These are phyloP conservation scores for Pseudocercospora macadamiae DNA, from an alignment of 2,329 filamentous ascomycete species.

Conservation along the genomic window DNA sequence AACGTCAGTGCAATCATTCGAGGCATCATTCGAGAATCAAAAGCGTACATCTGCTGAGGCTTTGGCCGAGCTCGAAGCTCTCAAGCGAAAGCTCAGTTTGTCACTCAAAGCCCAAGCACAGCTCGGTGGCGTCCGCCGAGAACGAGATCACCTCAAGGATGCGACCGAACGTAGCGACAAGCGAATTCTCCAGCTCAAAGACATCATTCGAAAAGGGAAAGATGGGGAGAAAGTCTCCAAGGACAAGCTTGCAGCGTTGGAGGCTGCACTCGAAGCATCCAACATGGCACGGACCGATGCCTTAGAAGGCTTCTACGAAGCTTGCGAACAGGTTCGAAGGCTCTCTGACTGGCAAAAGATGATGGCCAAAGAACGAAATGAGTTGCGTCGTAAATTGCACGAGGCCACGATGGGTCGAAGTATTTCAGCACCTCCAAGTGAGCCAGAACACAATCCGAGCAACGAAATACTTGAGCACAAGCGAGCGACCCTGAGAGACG, in stretches of 20 bases:
- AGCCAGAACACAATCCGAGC: slow-evolving; percentile 4
- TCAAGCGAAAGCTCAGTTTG: slow-evolving; percentile 44
- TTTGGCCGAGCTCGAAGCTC: slow-evolving; percentile 40
- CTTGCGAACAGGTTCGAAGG: slow-evolving; percentile 36
- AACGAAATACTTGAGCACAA: background rate
- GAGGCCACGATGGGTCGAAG: too few relatives aligned
- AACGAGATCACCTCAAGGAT: slow-evolving; percentile 44
- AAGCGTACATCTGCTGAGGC: slow-evolving; percentile 34
- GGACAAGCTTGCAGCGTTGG: slow-evolving; percentile 43
- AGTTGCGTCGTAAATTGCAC: background rate
- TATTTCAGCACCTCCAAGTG: too few relatives aligned
- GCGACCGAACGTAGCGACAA: slow-evolving; percentile 41
- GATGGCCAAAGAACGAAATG: background rate
- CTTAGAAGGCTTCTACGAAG: slow-evolving; percentile 36
- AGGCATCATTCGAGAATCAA: slow-evolving; percentile 34
- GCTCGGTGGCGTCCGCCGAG: slow-evolving; percentile 40
- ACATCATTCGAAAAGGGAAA: slow-evolving; percentile 44
- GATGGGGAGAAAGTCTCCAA: slow-evolving; percentile 41
- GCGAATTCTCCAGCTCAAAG: slow-evolving; percentile 44
- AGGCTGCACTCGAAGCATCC: slow-evolving; percentile 43
- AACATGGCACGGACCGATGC: slow-evolving; percentile 48
- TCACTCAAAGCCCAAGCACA: slow-evolving; percentile 39
- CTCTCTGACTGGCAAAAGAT: background rate
- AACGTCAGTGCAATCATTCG: slow-evolving; percentile 28
- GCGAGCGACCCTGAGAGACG: background rate